Base-by-base conservation (phyloP, 768 basidiomycete genomes). In the Gyrodon lividus region DNA sequence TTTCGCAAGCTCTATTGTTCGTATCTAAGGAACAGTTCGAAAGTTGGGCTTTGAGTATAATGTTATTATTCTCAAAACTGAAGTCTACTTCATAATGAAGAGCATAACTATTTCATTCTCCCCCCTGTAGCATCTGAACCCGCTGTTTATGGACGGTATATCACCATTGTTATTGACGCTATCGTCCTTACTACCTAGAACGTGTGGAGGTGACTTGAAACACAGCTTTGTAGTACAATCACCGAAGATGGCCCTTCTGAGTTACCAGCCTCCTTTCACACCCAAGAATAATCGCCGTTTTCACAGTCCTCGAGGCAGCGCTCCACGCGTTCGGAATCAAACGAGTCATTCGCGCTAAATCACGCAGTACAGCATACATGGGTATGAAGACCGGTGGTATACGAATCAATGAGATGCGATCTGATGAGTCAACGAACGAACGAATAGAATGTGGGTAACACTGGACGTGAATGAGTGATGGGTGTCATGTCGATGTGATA, bases 11-110 rank as follows among this genome's bases (percentile, higher is more conserved):
- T 2, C 77, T 99, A 57, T 72, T 98, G 47, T 99, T 99, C 76
- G 88, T 96, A 75, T 91, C 93, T 57, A 99, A 99, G 72, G 96
- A 98, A 63, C 90, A 94, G 63, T 95, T 99, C 61, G 97, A 99
- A 67, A 82, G 81, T 4, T 96, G 88, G 81, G 86, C 92, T 1
- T 73, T 92, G 48, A 70, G 77, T 12, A 79, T 94, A 52, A 83
- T 91, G 76, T 67, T 83, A 20, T 52, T 86, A 37, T 71, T 72
- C 31, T 69, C 80, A 26, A 75, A 59, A 55, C 47, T 67, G 28
- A 48, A 53, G 20, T 23, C 50, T 8, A n/a, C 43, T 2, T 44
- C 56, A 17, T 68, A 45, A 56, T 16, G 19, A 23, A n/a, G 30
- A 20, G 35, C 8, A 28, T n/a, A 3, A 28, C 39, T 20, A 9